These are phyloP conservation scores for Hemileccinum impolitum DNA, from an alignment of 768 basidiomycete species.

Conservation along the genomic window DNA sequence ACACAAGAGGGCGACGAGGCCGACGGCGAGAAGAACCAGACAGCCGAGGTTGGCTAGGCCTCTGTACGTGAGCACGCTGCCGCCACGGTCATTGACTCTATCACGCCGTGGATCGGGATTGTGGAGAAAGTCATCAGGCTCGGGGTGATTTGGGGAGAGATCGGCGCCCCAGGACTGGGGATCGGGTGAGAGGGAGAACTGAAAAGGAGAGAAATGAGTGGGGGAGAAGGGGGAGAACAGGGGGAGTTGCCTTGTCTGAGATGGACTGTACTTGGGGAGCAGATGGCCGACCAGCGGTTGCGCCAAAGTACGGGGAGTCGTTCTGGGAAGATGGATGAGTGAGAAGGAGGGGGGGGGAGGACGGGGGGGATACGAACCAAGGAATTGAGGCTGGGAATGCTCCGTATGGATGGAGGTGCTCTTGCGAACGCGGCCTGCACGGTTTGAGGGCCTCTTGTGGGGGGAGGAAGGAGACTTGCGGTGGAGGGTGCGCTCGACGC, in stretches of 20 bases:
- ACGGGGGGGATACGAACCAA: slow-evolving; percentile 33
- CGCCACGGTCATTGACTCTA: slow-evolving; percentile 48
- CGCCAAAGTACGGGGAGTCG: slow-evolving; percentile 40
- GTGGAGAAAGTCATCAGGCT: slow-evolving; percentile 71
- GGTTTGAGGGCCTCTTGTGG: slow-evolving; percentile 28
- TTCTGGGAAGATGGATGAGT: slow-evolving; percentile 24
- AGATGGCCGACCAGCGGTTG: slow-evolving; percentile 29
- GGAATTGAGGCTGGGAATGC: slow-evolving; percentile 38
- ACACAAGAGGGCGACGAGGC: slow-evolving; percentile 59
- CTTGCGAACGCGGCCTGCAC: slow-evolving; percentile 45
- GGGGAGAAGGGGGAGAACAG: neutral
- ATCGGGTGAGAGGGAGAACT: slow-evolving; percentile 76
- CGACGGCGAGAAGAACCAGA: slow-evolving; percentile 51
- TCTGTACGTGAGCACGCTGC: slow-evolving; percentile 62
- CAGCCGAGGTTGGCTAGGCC: slow-evolving; percentile 74
- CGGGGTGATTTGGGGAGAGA: slow-evolving; percentile 51
- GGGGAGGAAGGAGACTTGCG: slow-evolving; percentile 45
- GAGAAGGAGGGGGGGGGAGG: neutral
- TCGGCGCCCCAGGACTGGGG: slow-evolving; percentile 71
- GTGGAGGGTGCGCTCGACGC: slow-evolving; percentile 46
- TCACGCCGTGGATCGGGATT: slow-evolving; percentile 68
- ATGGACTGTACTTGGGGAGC: slow-evolving; percentile 40
- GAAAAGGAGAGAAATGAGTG: neutral
- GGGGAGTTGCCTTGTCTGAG: slow-evolving; percentile 51
- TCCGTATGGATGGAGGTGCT: slow-evolving; percentile 36